Percentiles rank a stretch among this genome's conserved stretches.
Conservation (phyloP, 352 stramenopile genomes). For the Phytophthora multivora region DNA sequence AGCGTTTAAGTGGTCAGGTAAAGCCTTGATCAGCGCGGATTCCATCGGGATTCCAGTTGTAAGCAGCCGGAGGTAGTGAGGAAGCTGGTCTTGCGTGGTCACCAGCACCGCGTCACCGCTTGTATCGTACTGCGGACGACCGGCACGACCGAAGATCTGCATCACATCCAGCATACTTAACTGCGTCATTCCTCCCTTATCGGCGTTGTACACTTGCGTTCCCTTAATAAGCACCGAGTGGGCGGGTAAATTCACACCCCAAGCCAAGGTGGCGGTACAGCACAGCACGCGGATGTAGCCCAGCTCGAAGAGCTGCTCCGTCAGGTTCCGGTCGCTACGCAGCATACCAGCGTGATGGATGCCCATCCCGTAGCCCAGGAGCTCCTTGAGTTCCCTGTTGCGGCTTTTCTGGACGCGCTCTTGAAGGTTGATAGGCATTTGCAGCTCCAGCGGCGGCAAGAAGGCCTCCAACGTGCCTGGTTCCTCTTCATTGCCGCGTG, state of each 20-base stretch:
- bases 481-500: constrained; percentile 71
- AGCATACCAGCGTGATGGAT: constrained; percentile 99
- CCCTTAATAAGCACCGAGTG: constrained; percentile 99
- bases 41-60: constrained; percentile 98
- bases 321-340: constrained; percentile 93
- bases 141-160: constrained; percentile 99
- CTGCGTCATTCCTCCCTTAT: constrained; percentile 98
- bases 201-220: constrained; percentile 99
- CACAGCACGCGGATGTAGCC: constrained; percentile 97
- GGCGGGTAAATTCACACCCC: constrained; percentile 98
- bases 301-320: constrained; percentile 97
- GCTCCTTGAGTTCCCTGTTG: constrained; percentile 95
- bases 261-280: constrained; percentile 99
- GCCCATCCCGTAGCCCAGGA: constrained; percentile 94
- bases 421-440: constrained; percentile 54
- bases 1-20: constrained; percentile 99
- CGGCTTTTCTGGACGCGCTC: constrained; percentile 92
- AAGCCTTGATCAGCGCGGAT: constrained; percentile 97
- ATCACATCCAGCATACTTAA: constrained; percentile 99
- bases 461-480: constrained; percentile 61
- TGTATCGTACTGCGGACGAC: constrained; percentile 99
- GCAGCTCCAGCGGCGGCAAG: constrained; percentile 56
- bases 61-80: constrained; percentile 96
- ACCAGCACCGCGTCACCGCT: constrained; percentile 98
- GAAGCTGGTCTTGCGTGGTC: constrained; percentile 93